These are phyloP conservation scores for Calendula officinalis DNA, from an alignment of 129 eudicot genomes.

Conservation along the genomic window DNA sequence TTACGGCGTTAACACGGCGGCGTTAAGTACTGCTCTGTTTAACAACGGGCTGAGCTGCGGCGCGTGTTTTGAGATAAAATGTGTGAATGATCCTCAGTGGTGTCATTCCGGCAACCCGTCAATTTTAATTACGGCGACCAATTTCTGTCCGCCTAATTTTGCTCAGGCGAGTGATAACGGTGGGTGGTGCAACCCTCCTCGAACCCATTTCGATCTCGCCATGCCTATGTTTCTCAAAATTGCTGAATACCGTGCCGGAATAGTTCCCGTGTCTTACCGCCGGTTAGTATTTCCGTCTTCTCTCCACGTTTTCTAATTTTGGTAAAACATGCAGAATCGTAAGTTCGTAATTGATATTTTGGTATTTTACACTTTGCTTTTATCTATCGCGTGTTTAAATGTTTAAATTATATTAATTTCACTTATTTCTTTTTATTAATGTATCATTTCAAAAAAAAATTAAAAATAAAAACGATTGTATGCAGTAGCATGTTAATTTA, in stretches of 20 bases:
- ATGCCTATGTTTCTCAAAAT: slow-evolving; percentile 67
- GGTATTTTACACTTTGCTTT: too few relatives aligned
- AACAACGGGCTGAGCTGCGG: slow-evolving; percentile 66
- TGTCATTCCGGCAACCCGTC: slow-evolving; percentile 67
- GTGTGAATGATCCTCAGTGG: slow-evolving; percentile 54
- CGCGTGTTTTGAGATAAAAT: slow-evolving; percentile 57
- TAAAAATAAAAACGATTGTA: too few relatives aligned
- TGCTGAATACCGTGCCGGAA: slow-evolving; percentile 62
- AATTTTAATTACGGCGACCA: slow-evolving; percentile 58
- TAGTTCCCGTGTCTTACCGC: slow-evolving; percentile 63
- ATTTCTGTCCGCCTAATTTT: slow-evolving; percentile 66
- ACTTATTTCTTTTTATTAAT: too few relatives aligned
- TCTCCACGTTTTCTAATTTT: not conserved
- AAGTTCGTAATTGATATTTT: too few relatives aligned
- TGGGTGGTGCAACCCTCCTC: slow-evolving; percentile 74
- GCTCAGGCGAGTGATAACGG: slow-evolving; percentile 56
- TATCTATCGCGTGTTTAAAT: too few relatives aligned
- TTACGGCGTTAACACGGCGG: slow-evolving; percentile 64
- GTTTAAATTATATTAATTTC: too few relatives aligned
- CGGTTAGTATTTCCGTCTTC: slow-evolving; percentile 31
- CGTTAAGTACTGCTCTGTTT: slow-evolving; percentile 62
- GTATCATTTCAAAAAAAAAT: too few relatives aligned
- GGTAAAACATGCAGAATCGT: too few relatives aligned
- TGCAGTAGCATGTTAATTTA: too few relatives aligned
- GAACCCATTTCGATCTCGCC: slow-evolving; percentile 64